These are phyloP conservation scores for Luffa aegyptiaca DNA, from an alignment of 306 rosid genomes.

Conservation along the genomic window DNA sequence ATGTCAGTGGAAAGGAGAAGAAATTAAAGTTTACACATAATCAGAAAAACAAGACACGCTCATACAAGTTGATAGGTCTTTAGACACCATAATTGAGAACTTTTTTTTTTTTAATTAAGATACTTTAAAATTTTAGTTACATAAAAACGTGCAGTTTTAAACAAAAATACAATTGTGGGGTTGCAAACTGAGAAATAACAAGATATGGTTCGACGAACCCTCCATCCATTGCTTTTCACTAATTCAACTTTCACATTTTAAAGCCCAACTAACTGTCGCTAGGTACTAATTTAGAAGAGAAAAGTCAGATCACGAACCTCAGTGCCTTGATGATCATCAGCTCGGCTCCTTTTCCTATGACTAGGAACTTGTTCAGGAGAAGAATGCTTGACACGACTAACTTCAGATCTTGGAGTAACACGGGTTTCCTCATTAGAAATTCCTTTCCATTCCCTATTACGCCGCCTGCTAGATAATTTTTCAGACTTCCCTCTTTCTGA, in stretches of 20 bases:
- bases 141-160: background rate
- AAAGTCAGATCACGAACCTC: slow-evolving; percentile 27
- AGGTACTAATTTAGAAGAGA: background rate
- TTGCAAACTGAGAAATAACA: background rate
- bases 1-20: background rate
- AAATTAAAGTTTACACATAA: background rate
- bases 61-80: background rate
- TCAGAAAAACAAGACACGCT: background rate
- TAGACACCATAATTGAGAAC: background rate
- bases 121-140: background rate
- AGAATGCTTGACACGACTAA: slow-evolving; percentile 36
- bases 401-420: slow-evolving; percentile 47
- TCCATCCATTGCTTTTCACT: background rate
- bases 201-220: background rate
- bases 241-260: background rate
- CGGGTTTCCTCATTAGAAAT: slow-evolving; percentile 51
- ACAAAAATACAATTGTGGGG: background rate
- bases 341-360: slow-evolving; percentile 57
- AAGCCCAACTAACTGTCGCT: background rate
- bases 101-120: background rate
- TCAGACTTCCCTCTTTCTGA: slow-evolving; percentile 27
- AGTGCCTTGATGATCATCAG: slow-evolving; percentile 42
- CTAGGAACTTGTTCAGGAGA: slow-evolving; percentile 30
- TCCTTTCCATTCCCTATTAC: slow-evolving; percentile 66
- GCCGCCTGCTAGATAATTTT: background rate